Base-by-base conservation (phyloP, 345 rosid species). In the Eucalyptus globulus region DNA sequence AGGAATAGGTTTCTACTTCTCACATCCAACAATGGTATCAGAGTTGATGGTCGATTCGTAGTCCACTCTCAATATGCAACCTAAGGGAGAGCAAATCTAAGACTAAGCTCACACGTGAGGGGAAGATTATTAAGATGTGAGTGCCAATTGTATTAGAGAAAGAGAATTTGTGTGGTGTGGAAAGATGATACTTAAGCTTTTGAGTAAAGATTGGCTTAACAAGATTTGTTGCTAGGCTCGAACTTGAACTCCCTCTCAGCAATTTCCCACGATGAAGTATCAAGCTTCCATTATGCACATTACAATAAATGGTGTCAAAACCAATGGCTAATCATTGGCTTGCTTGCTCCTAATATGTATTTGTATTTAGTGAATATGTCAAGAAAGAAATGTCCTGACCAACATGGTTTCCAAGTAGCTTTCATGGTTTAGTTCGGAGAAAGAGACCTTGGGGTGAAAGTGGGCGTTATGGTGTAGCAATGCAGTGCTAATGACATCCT, bases 1-100 rank as follows among this genome's bases (percentile, higher is more conserved):
- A 3, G 26, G 58, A 21, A 21, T 0, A 1, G 2, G 27, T 0
- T 37, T 72, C 26, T 37, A 17, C 26, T 72, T 0, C 1, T 8
- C 7, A 6, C 8, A 19, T 72, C 3, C 81, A 37, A 72, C 27
- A 72, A 72, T 34, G 4, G 3, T 19, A 72, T 9, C 3, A 1
- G 2, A 72, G 81, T 72, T 24, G 0, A 72, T 72, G 13, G 45
- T 37, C 19, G 26, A 37, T 72, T 9, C 3, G 5, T 17, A 11
- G 4, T 19, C 26, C 2, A 19, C 45, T 37, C 45, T 22, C 4
- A 34, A 34, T 37, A 19, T 31, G 43, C 26, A 53, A 53, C 58
- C 58, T 53, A 58, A 58, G n/a, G 65, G 65, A 27, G 65, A 58
- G 65, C n/a, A 58, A 5, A 58, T 27, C n/a, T 58, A 58, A 1